These are phyloP conservation scores for Debaryomyces prosopidis DNA, from an alignment of 805 yeast genomes.

Conservation along the genomic window DNA sequence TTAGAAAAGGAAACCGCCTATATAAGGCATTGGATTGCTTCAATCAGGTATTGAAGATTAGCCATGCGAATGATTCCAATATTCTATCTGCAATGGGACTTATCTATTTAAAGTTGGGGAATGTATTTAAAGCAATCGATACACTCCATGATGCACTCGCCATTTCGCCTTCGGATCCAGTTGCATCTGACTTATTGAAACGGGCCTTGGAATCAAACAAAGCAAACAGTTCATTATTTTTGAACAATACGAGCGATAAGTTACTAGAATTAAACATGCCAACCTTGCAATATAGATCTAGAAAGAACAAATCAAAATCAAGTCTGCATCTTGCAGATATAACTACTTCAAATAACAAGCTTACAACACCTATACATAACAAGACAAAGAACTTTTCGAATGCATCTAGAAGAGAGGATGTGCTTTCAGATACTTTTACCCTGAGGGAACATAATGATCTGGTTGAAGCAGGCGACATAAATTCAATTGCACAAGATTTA, in stretches of 20 bases:
- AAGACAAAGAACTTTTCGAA: conserved; percentile 9
- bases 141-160: conserved; percentile 80
- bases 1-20: conserved; percentile 61
- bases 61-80: conserved; percentile 68
- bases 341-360: conserved; percentile 13
- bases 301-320: conserved; percentile 1
- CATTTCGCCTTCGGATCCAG: conserved; percentile 74
- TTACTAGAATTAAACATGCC: conserved; percentile 22
- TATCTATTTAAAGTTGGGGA: conserved; percentile 69
- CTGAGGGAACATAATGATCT: conserved; percentile 3
- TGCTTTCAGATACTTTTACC: background rate
- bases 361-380: conserved; percentile 23
- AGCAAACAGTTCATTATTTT: conserved; percentile 21
- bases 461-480: conserved; percentile 22
- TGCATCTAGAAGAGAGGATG: background rate
- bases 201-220: conserved; percentile 72
- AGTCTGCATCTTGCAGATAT: conserved; percentile 8
- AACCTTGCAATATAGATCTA: conserved; percentile 22
- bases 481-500: conserved; percentile 38
- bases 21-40: conserved; percentile 75
- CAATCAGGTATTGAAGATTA: conserved; percentile 67
- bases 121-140: conserved; percentile 67
- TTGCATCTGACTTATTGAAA: conserved; percentile 76
- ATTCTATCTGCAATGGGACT: conserved; percentile 84
- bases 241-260: conserved; percentile 20